A percentile compares a stretch with the other conserved stretches of the same genome.
phyloP scores from a whole-genome alignment of 768 basidiomycete species.

The Phlebiopsis gigantea region DNA sequence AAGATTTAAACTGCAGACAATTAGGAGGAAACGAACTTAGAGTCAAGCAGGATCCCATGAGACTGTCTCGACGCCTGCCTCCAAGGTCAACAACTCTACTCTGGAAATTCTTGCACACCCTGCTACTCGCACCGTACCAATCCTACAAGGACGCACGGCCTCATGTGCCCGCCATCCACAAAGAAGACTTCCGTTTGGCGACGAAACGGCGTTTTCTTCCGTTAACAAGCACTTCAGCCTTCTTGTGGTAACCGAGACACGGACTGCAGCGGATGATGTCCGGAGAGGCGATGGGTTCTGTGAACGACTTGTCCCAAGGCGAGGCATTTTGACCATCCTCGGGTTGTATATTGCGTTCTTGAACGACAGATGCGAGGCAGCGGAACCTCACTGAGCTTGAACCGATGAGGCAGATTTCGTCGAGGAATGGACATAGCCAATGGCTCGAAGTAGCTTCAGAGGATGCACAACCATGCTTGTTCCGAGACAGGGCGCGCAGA shows the following conservation, averaged over 20 bases:
- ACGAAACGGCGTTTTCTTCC: background rate
- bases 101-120: background rate
- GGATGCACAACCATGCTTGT: too few relatives aligned
- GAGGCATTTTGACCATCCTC: too few relatives aligned
- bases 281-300: too few relatives aligned
- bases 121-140: background rate
- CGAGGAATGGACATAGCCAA: constrained; percentile 14
- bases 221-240: background rate
- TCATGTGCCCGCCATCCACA: constrained; percentile 8
- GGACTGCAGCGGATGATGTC: too few relatives aligned
- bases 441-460: background rate
- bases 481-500: constrained; percentile 38
- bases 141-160: background rate
- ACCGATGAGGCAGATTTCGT: background rate
- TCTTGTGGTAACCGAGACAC: background rate
- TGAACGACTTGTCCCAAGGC: too few relatives aligned
- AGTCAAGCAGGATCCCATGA: too few relatives aligned
- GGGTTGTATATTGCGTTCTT: background rate
- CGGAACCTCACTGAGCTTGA: constrained; percentile 6
- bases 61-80: background rate
- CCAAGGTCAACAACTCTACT: background rate
- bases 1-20: background rate
- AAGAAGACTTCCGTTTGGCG: constrained; percentile 11
- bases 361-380: constrained; percentile 7
- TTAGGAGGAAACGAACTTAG: background rate